phyloP scores from a whole-genome alignment of 2,329 filamentous ascomycete genomes.

The Botrytis porri region DNA sequence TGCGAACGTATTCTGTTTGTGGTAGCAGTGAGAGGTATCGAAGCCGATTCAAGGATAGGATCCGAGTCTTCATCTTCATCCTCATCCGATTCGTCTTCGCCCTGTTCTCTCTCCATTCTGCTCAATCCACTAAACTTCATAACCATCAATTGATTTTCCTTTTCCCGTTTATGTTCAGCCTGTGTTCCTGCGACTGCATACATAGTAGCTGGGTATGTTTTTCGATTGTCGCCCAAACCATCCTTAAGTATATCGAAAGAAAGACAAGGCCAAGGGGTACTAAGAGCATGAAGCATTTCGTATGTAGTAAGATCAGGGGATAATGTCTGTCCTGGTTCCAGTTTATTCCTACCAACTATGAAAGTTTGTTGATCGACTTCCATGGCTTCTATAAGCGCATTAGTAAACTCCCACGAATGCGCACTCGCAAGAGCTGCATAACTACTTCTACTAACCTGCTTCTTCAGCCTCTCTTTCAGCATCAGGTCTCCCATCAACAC shows the following conservation, averaged over 20 bases:
- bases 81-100: conserved; percentile 66
- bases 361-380: conserved; percentile 92
- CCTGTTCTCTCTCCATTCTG: conserved; percentile 71
- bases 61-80: conserved; percentile 73
- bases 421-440: neutral
- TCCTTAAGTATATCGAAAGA: conserved; percentile 93
- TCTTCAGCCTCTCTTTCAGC: conserved; percentile 90
- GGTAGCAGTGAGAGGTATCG: conserved; percentile 79
- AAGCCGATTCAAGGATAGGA: conserved; percentile 89
- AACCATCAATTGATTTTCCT: conserved; percentile 91
- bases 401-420: conserved; percentile 24
- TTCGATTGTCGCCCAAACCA: conserved; percentile 80
- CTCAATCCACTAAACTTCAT: conserved; percentile 94
- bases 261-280: conserved; percentile 93
- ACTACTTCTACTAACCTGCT: conserved; percentile 50
- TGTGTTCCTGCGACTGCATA: conserved; percentile 95
- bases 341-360: conserved; percentile 89
- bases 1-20: conserved; percentile 92
- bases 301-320: conserved; percentile 92
- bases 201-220: conserved; percentile 90
- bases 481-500: conserved; percentile 88
- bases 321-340: conserved; percentile 86
- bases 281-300: conserved; percentile 93
- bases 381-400: conserved; percentile 63
- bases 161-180: conserved; percentile 69